Conservation (phyloP, 371 early-diverging fungal genomes). For the Rhizomucor pusillus region DNA sequence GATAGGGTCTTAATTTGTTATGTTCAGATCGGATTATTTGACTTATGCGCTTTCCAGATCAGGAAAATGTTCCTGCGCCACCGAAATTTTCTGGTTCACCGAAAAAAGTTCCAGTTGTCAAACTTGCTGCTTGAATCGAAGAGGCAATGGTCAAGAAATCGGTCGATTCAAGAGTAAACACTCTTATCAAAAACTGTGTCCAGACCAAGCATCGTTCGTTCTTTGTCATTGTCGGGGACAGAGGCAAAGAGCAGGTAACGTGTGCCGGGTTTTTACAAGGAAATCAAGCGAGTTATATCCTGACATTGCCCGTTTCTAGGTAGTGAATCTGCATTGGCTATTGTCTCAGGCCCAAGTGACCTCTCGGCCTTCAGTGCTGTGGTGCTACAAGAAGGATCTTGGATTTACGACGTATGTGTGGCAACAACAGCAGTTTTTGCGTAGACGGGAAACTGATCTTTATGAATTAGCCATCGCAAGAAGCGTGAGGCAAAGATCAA, state of each 20-base stretch:
- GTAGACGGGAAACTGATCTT: background rate
- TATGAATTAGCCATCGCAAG: constrained; percentile 76
- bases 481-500: constrained; percentile 95
- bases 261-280: too few relatives aligned
- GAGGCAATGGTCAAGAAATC: constrained; percentile 76
- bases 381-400: constrained; percentile 99
- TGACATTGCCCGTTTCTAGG: too few relatives aligned
- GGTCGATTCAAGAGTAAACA: constrained; percentile 92
- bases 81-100: too few relatives aligned
- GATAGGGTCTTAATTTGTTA: too few relatives aligned
- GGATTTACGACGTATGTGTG: constrained; percentile 76
- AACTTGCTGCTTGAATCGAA: background rate
- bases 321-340: constrained; percentile 96
- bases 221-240: constrained; percentile 96
- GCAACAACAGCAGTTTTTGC: background rate
- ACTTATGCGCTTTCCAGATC: too few relatives aligned
- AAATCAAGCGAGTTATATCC: too few relatives aligned
- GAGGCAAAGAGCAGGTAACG: constrained; percentile 88
- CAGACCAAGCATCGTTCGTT: constrained; percentile 91
- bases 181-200: constrained; percentile 91
- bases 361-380: constrained; percentile 90
- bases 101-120: too few relatives aligned
- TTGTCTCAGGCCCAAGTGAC: constrained; percentile 91
- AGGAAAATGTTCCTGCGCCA: too few relatives aligned
- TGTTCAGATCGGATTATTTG: too few relatives aligned